Percentiles rank a stretch among this genome's conserved stretches.
Evolutionary conservation across 805 yeast species (phyloP).

Genomic region (Schwanniomyces sp.): DNA sequence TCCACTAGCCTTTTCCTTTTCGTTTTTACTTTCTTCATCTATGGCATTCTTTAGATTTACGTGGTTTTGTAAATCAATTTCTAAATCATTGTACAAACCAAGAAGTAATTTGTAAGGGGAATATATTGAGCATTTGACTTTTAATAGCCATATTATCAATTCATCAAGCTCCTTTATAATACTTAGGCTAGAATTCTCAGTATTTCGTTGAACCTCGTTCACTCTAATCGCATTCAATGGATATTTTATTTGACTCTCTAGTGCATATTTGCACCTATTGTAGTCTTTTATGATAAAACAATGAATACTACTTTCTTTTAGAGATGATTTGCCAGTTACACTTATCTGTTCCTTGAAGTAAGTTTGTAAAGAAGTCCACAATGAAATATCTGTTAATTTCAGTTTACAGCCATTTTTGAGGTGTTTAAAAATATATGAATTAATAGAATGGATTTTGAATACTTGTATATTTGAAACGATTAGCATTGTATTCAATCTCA

Average conservation of each 20-base stretch:
- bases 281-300: constrained; percentile 6
- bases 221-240: background rate
- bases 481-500: constrained; percentile 10
- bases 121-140: constrained; percentile 1
- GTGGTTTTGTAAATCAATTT: background rate
- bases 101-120: background rate
- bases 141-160: constrained; percentile 1
- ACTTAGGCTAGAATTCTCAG: no score
- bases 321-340: background rate
- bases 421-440: background rate
- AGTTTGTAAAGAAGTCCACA: constrained; percentile 19
- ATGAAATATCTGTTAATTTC: constrained; percentile 19
- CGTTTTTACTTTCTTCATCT: background rate
- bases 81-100: background rate
- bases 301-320: background rate
- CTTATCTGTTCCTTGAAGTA: background rate
- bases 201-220: background rate
- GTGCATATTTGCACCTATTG: background rate
- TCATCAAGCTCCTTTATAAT: background rate
- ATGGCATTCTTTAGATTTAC: background rate
- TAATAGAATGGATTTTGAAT: background rate
- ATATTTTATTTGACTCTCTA: background rate
- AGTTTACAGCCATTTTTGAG: constrained; percentile 11
- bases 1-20: background rate
- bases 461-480: background rate